A percentile compares a stretch with the other conserved stretches of the same genome.
phyloP scores from a whole-genome alignment of 208 protist species.

The Wallacemonas rigidus region DNA sequence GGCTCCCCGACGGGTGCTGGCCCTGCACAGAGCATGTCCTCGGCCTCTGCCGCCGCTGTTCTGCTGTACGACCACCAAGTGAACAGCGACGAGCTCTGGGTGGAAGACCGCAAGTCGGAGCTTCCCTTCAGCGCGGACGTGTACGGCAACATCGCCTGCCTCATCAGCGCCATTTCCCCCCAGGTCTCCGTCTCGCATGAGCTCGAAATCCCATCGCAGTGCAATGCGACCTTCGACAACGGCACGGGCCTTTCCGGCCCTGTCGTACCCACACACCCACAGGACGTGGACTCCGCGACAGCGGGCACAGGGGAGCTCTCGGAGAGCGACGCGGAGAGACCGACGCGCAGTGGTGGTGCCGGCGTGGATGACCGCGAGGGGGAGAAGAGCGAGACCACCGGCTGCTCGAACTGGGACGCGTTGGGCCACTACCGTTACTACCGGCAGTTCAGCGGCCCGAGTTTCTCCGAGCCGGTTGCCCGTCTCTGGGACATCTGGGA shows the following conservation, averaged over 20 bases:
- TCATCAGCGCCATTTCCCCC: conserved; percentile 69
- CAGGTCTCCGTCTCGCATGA: conserved; percentile 47
- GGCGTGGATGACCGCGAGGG: too few relatives aligned
- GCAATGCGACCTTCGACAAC: conserved; percentile 27
- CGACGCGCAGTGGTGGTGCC: too few relatives aligned
- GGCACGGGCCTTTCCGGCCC: conserved; percentile 3
- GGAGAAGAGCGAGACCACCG: neutral
- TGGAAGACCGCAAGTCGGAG: conserved; percentile 65
- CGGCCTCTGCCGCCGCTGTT: neutral
- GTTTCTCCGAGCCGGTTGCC: conserved; percentile 71
- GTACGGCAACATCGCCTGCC: conserved; percentile 79
- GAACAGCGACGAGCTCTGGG: conserved; percentile 52
- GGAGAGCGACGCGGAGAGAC: too few relatives aligned
- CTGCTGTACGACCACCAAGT: conserved; percentile 70
- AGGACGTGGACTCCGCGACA: neutral
- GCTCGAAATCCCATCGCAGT: conserved; percentile 42
- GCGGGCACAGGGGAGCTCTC: neutral
- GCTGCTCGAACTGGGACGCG: neutral
- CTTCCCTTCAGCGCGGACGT: conserved; percentile 42
- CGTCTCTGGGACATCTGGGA: conserved; percentile 70
- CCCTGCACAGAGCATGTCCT: neutral
- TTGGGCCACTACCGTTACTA: conserved; percentile 21
- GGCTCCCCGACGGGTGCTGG: neutral
- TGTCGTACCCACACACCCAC: conserved; percentile 11
- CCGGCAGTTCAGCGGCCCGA: conserved; percentile 42